A percentile compares a stretch with the other conserved stretches of the same genome.
These are phyloP conservation scores for Phytopythium chamaehyphon DNA, from an alignment of 352 stramenopile genomes.

Conservation along the genomic window DNA sequence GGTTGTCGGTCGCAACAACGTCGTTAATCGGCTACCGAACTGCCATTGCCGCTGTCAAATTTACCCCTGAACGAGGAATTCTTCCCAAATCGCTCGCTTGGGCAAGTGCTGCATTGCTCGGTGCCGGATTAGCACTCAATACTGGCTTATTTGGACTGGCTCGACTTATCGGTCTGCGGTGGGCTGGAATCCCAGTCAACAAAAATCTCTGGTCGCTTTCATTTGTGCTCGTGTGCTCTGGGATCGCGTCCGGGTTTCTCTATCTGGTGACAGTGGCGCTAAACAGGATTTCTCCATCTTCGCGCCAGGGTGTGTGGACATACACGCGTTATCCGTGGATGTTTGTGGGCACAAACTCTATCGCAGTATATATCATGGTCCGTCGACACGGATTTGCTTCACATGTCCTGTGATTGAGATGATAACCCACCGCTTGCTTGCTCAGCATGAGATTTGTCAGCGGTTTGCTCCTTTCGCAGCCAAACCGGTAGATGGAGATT, in stretches of 20 bases:
- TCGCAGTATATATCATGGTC: constrained; percentile 73
- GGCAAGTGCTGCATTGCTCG: neutral
- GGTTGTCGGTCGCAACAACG: constrained; percentile 56
- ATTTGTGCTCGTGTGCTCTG: constrained; percentile 52
- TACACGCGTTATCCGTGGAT: constrained; percentile 24
- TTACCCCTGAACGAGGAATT: neutral
- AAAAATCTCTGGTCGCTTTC: constrained; percentile 85
- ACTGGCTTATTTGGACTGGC: too few relatives aligned
- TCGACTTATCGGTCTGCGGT: neutral
- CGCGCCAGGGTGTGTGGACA: neutral
- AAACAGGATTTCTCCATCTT: constrained; percentile 12
- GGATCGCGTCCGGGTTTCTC: constrained; percentile 26
- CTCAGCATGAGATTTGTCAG: constrained; percentile 57
- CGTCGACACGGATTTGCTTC: neutral
- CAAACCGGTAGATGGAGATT: constrained; percentile 12
- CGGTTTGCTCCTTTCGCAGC: constrained; percentile 42
- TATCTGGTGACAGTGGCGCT: constrained; percentile 14
- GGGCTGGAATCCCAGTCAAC: constrained; percentile 55
- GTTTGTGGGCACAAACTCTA: constrained; percentile 69
- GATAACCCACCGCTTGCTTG: neutral
- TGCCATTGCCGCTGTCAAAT: constrained; percentile 23
- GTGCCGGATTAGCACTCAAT: neutral
- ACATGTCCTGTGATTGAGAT: neutral
- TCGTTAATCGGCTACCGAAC: constrained; percentile 62
- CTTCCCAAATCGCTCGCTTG: neutral